These are phyloP conservation scores for Endocarpon pusillum DNA, from an alignment of 495 filamentous ascomycete species.

Conservation along the genomic window DNA sequence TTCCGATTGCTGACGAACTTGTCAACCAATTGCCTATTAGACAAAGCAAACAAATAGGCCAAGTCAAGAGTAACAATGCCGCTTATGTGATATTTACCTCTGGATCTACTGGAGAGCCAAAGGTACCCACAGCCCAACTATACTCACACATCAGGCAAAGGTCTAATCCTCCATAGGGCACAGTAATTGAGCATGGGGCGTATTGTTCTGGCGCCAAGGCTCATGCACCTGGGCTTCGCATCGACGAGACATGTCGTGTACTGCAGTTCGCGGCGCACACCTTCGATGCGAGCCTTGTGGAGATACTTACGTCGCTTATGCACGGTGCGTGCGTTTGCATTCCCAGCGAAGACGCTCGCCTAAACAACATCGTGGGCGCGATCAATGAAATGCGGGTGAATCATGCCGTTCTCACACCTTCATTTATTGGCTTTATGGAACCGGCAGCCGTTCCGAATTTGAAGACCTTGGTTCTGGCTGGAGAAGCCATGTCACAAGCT, in stretches of 20 bases:
- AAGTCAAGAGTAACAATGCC: constrained; percentile 1
- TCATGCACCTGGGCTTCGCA: constrained; percentile 9
- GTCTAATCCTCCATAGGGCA: constrained; percentile 25
- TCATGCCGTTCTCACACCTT: constrained; percentile 17
- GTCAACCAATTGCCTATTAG: no score
- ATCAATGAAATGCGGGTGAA: constrained; percentile 17
- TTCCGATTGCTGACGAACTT: no score
- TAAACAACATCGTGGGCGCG: constrained; percentile 15
- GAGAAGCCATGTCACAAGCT: constrained; percentile 24
- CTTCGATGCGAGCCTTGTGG: constrained; percentile 34
- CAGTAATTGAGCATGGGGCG: constrained; percentile 19
- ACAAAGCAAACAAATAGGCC: background rate
- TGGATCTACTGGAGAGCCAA: constrained; percentile 29
- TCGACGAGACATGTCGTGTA: constrained; percentile 19
- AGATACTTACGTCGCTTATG: constrained; percentile 31
- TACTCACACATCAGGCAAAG: constrained; percentile 46
- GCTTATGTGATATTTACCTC: constrained; percentile 26
- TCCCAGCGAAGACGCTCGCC: constrained; percentile 23
- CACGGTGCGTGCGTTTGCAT: constrained; percentile 34
- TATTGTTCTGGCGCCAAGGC: constrained; percentile 11
- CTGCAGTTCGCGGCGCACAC: constrained; percentile 35
- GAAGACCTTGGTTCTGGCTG: constrained; percentile 17
- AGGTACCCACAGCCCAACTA: no score
- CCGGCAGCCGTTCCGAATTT: constrained; percentile 21
- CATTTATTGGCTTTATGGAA: constrained; percentile 14